Percentiles rank a stretch among this genome's conserved stretches.
These are phyloP conservation scores for Arachis monticola DNA, from an alignment of 331 rosid genomes.

Conservation along the genomic window DNA sequence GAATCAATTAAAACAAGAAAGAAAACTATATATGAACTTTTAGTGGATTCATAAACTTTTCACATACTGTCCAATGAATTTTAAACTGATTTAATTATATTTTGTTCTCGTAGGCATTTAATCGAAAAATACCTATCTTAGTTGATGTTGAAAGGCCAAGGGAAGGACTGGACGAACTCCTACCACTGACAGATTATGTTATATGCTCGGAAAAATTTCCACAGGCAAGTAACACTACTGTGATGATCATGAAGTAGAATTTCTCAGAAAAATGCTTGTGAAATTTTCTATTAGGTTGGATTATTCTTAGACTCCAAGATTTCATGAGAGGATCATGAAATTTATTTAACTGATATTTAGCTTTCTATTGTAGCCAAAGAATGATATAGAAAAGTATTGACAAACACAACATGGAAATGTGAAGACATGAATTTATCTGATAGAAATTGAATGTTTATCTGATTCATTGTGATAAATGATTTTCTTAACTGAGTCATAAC, in stretches of 20 bases:
- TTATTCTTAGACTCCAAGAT: conserved; percentile 14
- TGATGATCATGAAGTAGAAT: conserved; percentile 8
- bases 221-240: conserved; percentile 53
- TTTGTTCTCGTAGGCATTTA: conserved; percentile 63
- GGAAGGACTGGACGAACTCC: conserved; percentile 82
- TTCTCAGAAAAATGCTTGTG: background rate
- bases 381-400: conserved; percentile 5
- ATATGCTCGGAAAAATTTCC: conserved; percentile 86
- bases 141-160: conserved; percentile 85
- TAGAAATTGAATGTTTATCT: background rate
- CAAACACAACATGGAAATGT: background rate
- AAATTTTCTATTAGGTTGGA: background rate
- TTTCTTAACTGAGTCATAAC: conserved; percentile 5
- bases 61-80: too few relatives aligned
- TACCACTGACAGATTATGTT: conserved; percentile 65
- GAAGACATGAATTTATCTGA: too few relatives aligned
- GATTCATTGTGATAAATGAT: conserved; percentile 19
- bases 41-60: conserved; percentile 7
- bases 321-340: conserved; percentile 15
- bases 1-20: background rate
- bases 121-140: conserved; percentile 67
- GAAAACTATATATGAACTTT: conserved; percentile 11
- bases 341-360: background rate
- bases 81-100: conserved; percentile 6
- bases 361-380: conserved; percentile 5